Evolutionary conservation across 495 filamentous ascomycete genomes (phyloP).

Genomic region (Aspergillus funiculosus): DNA sequence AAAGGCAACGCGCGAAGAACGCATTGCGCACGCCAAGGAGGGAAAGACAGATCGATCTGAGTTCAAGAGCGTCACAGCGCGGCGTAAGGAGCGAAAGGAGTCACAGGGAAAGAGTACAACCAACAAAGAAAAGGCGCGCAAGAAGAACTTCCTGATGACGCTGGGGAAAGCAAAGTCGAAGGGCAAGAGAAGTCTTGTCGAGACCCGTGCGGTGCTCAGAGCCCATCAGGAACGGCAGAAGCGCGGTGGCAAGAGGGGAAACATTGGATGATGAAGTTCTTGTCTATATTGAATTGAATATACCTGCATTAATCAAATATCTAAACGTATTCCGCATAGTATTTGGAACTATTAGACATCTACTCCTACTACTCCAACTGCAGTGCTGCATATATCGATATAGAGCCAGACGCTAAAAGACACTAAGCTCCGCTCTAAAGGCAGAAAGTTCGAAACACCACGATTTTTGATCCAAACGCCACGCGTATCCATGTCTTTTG

Average conservation of each 20-base stretch:
- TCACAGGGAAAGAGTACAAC: slow-evolving; percentile 88
- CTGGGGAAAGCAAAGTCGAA: slow-evolving; percentile 89
- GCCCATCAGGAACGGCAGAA: slow-evolving; percentile 79
- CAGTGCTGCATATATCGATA: too few relatives aligned
- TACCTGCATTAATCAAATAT: not conserved
- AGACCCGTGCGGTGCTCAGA: slow-evolving; percentile 70
- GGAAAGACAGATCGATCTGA: slow-evolving; percentile 66
- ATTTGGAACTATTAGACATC: too few relatives aligned
- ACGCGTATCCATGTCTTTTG: too few relatives aligned
- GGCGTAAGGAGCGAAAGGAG: slow-evolving; percentile 76
- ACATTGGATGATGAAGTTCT: slow-evolving; percentile 36
- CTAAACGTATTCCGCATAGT: not conserved
- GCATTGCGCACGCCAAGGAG: slow-evolving; percentile 68
- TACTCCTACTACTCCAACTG: too few relatives aligned
- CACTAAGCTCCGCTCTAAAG: too few relatives aligned
- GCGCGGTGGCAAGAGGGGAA: slow-evolving; percentile 76
- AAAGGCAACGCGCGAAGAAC: slow-evolving; percentile 74
- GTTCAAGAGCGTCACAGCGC: slow-evolving; percentile 75
- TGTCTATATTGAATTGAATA: slow-evolving; percentile 1
- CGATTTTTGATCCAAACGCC: too few relatives aligned
- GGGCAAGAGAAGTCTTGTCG: slow-evolving; percentile 83
- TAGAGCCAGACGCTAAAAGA: too few relatives aligned
- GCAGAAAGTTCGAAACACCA: too few relatives aligned
- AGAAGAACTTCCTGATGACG: slow-evolving; percentile 98
- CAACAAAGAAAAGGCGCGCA: slow-evolving; percentile 93